Evolutionary conservation across 345 rosid genomes (phyloP).

Genomic region (Viola odorata): DNA sequence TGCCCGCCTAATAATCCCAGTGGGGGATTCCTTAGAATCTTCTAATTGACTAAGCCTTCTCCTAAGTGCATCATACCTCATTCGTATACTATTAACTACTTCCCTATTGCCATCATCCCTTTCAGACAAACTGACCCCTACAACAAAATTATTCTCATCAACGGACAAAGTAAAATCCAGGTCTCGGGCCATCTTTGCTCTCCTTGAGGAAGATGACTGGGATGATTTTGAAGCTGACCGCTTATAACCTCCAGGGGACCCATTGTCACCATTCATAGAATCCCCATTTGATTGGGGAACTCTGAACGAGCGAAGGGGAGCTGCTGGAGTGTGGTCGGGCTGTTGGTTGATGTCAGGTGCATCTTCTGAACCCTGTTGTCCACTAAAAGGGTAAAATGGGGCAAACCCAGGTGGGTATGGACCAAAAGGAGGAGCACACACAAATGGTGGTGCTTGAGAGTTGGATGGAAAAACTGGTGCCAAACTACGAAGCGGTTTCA

Average conservation of each 20-base stretch:
- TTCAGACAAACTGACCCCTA: neutral
- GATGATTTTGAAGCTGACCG: neutral
- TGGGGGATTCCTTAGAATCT: constrained; percentile 29
- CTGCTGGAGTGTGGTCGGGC: no score
- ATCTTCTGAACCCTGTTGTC: no score
- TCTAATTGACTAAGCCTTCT: constrained; percentile 55
- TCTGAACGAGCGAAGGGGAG: no score
- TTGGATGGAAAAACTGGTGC: no score
- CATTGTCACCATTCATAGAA: no score
- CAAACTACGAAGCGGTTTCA: no score
- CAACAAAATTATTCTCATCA: neutral
- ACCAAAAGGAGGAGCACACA: constrained; percentile 44
- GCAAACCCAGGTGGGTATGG: constrained; percentile 44
- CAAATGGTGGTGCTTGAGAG: constrained; percentile 33
- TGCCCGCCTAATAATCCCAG: constrained; percentile 39
- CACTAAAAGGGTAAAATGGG: constrained; percentile 51
- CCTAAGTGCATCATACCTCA: constrained; percentile 46
- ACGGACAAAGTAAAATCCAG: neutral
- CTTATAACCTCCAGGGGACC: neutral
- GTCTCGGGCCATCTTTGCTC: neutral
- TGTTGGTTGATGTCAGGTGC: no score
- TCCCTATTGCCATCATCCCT: constrained; percentile 52
- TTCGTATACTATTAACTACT: constrained; percentile 35
- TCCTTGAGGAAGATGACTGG: neutral
- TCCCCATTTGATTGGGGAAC: no score